Base-by-base conservation (phyloP, 2,329 filamentous ascomycete species). In the Scopulariopsis brevicaulis region DNA sequence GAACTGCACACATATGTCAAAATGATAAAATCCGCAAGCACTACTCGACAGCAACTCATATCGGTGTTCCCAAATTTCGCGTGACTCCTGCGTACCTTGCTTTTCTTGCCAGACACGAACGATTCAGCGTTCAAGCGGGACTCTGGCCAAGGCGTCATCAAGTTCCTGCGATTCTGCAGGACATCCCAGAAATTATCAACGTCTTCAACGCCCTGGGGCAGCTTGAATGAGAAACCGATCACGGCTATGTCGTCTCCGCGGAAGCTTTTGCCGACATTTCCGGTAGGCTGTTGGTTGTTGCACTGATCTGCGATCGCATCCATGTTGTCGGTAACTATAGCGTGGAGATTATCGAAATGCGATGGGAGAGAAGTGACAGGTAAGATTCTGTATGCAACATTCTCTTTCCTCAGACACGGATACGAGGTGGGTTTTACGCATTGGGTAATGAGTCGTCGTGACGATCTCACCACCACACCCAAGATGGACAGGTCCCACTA, bases 161-260 rank as follows among this genome's bases (percentile, higher is more conserved):
- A 34, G 56, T 70, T 72, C 58, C 55, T 66, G 22, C 63, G 59
- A 22, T 62, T 61, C 35, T 68, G 46, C 7, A 73, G 64, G 2
- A 66, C 62, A 3, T 71, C 62, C 71, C 71, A 73, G n/a, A 73
- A 67, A 20, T 58, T 61, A 7, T 58, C 58, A 8, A 66, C 67
- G 37, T 71, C 65, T 0, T 68, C 61, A 4, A 66, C 62, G 40
- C 64, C 68, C 35, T 71, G 68, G 1, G 73, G 73, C 1, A 74
- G 65, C 57, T 69, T 72, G 54, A 70, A 70, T 15, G 71, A 69
- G 40, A 68, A 67, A 4, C 73, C 73, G 10, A 76, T 60, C 7
- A 75, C 59, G 8, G 70, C 70, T 20, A 69, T 64, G 14, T 64
- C 57, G 3, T 61, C 64, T 11, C 20, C 24, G 24, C 20, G n/a